Percentiles rank a stretch among this genome's conserved stretches.
Conservation (phyloP, 495 filamentous ascomycete species). For the Penicillium robsamsonii region DNA sequence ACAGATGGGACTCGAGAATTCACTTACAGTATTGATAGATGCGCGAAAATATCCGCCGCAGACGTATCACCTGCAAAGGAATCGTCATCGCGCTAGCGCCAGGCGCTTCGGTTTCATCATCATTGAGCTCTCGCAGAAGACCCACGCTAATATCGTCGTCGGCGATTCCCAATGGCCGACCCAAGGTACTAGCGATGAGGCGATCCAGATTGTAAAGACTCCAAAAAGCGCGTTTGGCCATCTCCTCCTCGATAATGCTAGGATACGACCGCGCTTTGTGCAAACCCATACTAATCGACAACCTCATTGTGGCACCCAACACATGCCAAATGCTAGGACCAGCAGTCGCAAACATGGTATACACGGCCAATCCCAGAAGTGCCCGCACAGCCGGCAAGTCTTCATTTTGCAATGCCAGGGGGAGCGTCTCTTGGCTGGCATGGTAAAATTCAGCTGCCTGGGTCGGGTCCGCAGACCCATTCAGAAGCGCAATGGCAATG, state of each 20-base stretch:
- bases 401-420: slow-evolving; percentile 43
- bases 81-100: slow-evolving; percentile 47
- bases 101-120: slow-evolving; percentile 43
- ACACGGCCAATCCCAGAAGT: slow-evolving; percentile 48
- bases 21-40: slow-evolving; percentile 47
- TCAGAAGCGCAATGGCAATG: slow-evolving; percentile 41
- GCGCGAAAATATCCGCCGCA: slow-evolving; percentile 49
- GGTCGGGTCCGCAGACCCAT: slow-evolving; percentile 34
- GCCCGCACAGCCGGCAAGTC: slow-evolving; percentile 45
- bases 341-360: slow-evolving; percentile 50
- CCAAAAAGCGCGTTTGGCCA: slow-evolving; percentile 53
- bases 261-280: slow-evolving; percentile 43
- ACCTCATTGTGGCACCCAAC: slow-evolving; percentile 45
- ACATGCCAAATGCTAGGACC: slow-evolving; percentile 56
- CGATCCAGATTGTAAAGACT: slow-evolving; percentile 53
- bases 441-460: slow-evolving; percentile 43
- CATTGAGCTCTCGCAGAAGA: slow-evolving; percentile 45
- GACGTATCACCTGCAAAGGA: slow-evolving; percentile 46
- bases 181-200: slow-evolving; percentile 49
- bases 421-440: slow-evolving; percentile 40
- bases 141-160: slow-evolving; percentile 51
- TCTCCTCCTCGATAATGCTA: slow-evolving; percentile 43
- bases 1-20: background rate
- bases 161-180: slow-evolving; percentile 48
- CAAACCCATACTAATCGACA: slow-evolving; percentile 49